These are phyloP conservation scores for Phallus indusiatus DNA, from an alignment of 768 basidiomycete species.

Conservation along the genomic window DNA sequence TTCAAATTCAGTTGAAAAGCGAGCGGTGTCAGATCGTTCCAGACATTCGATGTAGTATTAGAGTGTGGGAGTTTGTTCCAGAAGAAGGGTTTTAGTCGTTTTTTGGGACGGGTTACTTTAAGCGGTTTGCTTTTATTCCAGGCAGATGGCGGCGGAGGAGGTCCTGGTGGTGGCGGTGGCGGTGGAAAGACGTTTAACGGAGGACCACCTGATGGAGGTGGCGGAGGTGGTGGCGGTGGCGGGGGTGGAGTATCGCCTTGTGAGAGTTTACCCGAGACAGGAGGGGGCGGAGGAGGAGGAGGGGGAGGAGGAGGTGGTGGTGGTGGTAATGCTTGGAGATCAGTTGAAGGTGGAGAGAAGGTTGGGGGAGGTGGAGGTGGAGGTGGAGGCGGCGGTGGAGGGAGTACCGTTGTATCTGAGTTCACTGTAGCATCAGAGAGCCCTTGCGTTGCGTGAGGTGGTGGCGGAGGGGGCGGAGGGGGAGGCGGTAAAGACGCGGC, in stretches of 20 bases:
- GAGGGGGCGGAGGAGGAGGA: constrained; percentile 25
- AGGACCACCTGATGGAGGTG: constrained; percentile 20
- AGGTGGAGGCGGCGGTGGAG: constrained; percentile 22
- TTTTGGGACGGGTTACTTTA: constrained; percentile 35
- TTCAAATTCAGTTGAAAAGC: constrained; percentile 42
- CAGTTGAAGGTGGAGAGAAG: too few species aligned
- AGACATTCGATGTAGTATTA: constrained; percentile 47
- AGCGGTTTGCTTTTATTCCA: constrained; percentile 18
- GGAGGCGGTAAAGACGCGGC: constrained; percentile 11
- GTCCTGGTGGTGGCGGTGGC: constrained; percentile 20
- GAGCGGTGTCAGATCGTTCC: constrained; percentile 45
- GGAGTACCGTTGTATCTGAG: constrained; percentile 16
- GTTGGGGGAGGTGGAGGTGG: constrained; percentile 23
- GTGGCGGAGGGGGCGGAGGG: constrained; percentile 20
- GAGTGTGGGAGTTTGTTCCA: constrained; percentile 70
- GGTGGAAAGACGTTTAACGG: constrained; percentile 13
- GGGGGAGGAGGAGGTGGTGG: too few species aligned
- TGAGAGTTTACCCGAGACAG: constrained; percentile 8
- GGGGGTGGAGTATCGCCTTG: neutral
- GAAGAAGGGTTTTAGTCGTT: constrained; percentile 76
- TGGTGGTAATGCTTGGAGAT: too few species aligned
- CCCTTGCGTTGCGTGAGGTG: constrained; percentile 16
- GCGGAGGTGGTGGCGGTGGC: constrained; percentile 29
- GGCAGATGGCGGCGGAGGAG: constrained; percentile 14
- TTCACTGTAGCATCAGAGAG: neutral